Evolutionary conservation across 805 yeast genomes (phyloP).

Genomic region (Vanderwaltozyma verrucispora): DNA sequence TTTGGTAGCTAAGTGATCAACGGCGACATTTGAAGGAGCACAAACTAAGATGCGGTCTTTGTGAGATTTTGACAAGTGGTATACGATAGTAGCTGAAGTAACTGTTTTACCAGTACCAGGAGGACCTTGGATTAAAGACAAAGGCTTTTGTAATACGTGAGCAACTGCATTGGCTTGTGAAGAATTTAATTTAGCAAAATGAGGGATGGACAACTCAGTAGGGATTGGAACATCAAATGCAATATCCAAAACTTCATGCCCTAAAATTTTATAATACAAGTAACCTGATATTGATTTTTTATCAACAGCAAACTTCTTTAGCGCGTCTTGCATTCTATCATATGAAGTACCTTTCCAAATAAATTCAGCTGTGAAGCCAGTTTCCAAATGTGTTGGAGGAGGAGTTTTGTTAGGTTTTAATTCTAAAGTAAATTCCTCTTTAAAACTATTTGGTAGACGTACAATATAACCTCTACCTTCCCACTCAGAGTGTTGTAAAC

Average conservation of each 20-base stretch:
- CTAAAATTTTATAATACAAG: slow-evolving; percentile 67
- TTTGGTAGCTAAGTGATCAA: slow-evolving; percentile 77
- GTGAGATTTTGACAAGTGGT: slow-evolving; percentile 56
- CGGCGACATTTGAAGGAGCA: slow-evolving; percentile 95
- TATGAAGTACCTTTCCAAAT: slow-evolving; percentile 84
- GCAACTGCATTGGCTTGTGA: slow-evolving; percentile 76
- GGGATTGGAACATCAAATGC: slow-evolving; percentile 58
- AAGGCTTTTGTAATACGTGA: slow-evolving; percentile 56
- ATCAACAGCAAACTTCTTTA: slow-evolving; percentile 59
- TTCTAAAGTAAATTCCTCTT: slow-evolving; percentile 66
- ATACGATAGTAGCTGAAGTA: slow-evolving; percentile 80
- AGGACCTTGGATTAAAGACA: slow-evolving; percentile 86
- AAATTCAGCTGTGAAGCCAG: slow-evolving; percentile 73
- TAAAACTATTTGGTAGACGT: slow-evolving; percentile 53
- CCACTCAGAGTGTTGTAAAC: slow-evolving; percentile 55
- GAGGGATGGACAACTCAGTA: slow-evolving; percentile 47
- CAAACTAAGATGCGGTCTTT: slow-evolving; percentile 68
- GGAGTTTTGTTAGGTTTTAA: slow-evolving; percentile 34
- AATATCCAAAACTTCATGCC: slow-evolving; percentile 61
- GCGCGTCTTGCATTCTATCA: slow-evolving; percentile 73
- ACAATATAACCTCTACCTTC: slow-evolving; percentile 61
- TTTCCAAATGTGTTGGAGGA: slow-evolving; percentile 45
- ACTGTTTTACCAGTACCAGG: slow-evolving; percentile 97
- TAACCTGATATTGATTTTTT: slow-evolving; percentile 61
- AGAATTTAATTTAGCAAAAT: slow-evolving; percentile 58